Evolutionary conservation across 345 rosid species (phyloP).

Genomic region (Laguncularia racemosa): DNA sequence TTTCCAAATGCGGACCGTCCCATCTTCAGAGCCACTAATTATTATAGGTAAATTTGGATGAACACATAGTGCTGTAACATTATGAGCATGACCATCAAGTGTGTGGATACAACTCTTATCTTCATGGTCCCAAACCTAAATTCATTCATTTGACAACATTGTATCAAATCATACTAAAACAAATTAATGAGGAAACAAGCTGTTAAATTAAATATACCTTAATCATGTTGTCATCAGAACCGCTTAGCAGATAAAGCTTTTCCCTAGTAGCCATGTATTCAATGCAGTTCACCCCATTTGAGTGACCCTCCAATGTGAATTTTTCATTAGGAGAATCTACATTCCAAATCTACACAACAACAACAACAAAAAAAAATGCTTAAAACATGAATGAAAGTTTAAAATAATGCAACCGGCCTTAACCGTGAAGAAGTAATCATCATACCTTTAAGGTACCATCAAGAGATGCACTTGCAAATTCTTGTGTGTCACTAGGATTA

Average conservation of each 20-base stretch:
- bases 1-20: conserved; percentile 20
- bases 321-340: conserved; percentile 16
- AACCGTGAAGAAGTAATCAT: neutral
- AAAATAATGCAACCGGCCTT: too few species aligned
- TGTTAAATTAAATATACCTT: conserved; percentile 13
- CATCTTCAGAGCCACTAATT: conserved; percentile 24
- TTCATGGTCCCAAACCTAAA: conserved; percentile 23
- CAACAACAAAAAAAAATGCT: too few species aligned
- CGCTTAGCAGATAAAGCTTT: conserved; percentile 16
- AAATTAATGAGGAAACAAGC: neutral
- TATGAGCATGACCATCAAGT: conserved; percentile 22
- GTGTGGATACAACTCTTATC: conserved; percentile 15
- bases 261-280: conserved; percentile 6
- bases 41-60: conserved; percentile 19
- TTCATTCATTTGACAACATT: neutral
- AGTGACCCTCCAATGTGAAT: conserved; percentile 15
- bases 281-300: conserved; percentile 25
- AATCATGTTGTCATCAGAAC: conserved; percentile 26
- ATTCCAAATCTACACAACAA: conserved; percentile 27
- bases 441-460: conserved; percentile 27
- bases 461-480: conserved; percentile 30
- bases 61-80: conserved; percentile 11
- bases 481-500: conserved; percentile 12
- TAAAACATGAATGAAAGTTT: too few species aligned
- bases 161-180: neutral